These are phyloP conservation scores for Alternaria brassicae DNA, from an alignment of 2,329 filamentous ascomycete genomes.

Conservation along the genomic window DNA sequence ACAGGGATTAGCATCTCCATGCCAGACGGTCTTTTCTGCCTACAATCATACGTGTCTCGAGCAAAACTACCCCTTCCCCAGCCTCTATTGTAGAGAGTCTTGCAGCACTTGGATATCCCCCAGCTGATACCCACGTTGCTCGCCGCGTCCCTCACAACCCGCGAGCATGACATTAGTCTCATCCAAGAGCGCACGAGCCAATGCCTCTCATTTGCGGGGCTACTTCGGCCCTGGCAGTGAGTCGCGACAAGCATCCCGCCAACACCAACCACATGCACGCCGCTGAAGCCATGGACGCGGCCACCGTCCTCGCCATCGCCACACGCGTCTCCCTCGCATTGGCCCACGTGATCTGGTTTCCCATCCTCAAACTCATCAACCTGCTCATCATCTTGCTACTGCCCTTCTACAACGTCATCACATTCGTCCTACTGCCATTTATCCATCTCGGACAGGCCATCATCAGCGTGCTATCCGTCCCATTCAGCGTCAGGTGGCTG, in stretches of 20 bases:
- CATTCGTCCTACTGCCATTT: conserved; percentile 60
- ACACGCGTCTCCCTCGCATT: conserved; percentile 7
- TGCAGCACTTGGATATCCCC: no score
- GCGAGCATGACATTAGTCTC: no score
- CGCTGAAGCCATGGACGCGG: conserved; percentile 32
- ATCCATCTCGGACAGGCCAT: conserved; percentile 55
- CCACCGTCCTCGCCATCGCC: conserved; percentile 37
- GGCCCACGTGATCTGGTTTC: conserved; percentile 47
- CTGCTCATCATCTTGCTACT: conserved; percentile 53
- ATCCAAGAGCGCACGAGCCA: conserved; percentile 26
- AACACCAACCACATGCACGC: neutral
- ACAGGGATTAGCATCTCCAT: conserved; percentile 30
- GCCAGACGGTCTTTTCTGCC: no score
- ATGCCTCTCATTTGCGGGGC: conserved; percentile 20
- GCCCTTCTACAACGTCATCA: conserved; percentile 57
- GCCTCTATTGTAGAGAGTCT: no score
- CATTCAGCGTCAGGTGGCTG: conserved; percentile 56
- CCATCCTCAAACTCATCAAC: conserved; percentile 49
- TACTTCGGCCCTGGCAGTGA: neutral
- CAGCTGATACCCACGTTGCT: no score
- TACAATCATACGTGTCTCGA: no score
- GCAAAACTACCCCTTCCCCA: no score
- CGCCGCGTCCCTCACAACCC: no score
- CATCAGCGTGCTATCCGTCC: conserved; percentile 54
- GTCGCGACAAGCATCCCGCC: no score